Percentiles rank a stretch among this genome's conserved stretches.
phyloP scores from a whole-genome alignment of 495 filamentous ascomycete genomes.

The Hypoxylon fragiforme region DNA sequence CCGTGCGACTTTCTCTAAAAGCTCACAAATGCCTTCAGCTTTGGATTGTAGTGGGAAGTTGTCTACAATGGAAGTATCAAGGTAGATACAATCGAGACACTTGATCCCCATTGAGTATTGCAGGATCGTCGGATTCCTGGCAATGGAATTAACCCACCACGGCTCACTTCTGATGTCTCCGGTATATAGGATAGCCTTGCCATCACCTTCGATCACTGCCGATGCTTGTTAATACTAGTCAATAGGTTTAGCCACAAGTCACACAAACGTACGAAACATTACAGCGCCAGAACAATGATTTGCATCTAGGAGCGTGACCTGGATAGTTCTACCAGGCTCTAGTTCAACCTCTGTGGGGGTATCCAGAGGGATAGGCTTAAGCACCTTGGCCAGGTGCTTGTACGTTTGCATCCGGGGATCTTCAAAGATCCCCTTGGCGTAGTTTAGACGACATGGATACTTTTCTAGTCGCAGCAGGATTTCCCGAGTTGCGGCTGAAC shows the following conservation, averaged over 20 bases:
- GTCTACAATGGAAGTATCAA: conserved; percentile 80
- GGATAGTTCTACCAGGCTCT: conserved; percentile 64
- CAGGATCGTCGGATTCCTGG: conserved; percentile 71
- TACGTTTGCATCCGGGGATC: conserved; percentile 64
- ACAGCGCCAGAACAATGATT: conserved; percentile 92
- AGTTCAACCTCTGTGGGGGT: conserved; percentile 81
- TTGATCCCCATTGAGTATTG: conserved; percentile 72
- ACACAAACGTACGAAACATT: conserved; percentile 66
- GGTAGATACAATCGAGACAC: conserved; percentile 75
- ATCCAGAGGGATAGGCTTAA: conserved; percentile 83
- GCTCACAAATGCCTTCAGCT: conserved; percentile 73
- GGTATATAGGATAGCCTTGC: conserved; percentile 82
- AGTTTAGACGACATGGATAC: conserved; percentile 77
- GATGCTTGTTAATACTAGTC: background rate
- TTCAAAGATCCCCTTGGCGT: conserved; percentile 76
- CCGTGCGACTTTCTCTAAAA: conserved; percentile 65
- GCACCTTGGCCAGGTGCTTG: conserved; percentile 70
- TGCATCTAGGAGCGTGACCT: conserved; percentile 85
- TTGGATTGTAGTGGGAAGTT: conserved; percentile 54
- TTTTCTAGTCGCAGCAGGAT: conserved; percentile 76
- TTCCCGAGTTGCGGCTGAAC: conserved; percentile 81
- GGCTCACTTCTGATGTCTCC: conserved; percentile 84
- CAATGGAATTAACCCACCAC: conserved; percentile 58
- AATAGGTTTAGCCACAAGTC: background rate
- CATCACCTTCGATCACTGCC: conserved; percentile 75